These are phyloP conservation scores for Leonotis leonurus DNA, from an alignment of 257 asterid genomes.

Conservation along the genomic window DNA sequence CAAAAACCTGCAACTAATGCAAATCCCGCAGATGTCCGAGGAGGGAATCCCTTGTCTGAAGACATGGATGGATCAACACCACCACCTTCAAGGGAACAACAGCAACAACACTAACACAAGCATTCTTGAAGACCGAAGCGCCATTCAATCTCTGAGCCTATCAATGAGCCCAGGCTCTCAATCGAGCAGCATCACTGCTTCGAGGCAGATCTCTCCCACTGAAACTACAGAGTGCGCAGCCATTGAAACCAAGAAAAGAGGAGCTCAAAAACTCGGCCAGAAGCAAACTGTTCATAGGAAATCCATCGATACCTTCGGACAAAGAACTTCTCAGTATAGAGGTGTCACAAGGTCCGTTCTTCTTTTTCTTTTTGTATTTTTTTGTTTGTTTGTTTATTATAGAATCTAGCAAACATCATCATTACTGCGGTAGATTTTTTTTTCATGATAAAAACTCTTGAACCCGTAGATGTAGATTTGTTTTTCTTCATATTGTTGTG, in stretches of 20 bases:
- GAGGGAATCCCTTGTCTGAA: constrained; percentile 34
- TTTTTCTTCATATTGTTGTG: too few relatives aligned
- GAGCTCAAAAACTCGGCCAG: constrained; percentile 31
- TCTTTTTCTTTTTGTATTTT: too few relatives aligned
- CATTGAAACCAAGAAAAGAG: constrained; percentile 61
- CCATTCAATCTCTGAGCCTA: constrained; percentile 51
- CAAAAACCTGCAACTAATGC: constrained; percentile 1
- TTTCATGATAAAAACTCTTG: background rate
- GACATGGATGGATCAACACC: constrained; percentile 46
- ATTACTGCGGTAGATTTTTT: too few relatives aligned
- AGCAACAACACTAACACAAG: background rate
- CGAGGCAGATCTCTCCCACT: constrained; percentile 43
- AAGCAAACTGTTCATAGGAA: constrained; percentile 78
- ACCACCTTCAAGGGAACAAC: too few relatives aligned
- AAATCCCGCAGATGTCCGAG: constrained; percentile 26
- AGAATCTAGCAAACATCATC: too few relatives aligned
- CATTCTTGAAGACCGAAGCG: constrained; percentile 21
- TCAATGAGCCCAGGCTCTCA: constrained; percentile 90
- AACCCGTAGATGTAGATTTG: too few relatives aligned
- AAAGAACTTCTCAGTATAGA: constrained; percentile 94
- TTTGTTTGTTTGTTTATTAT: too few relatives aligned
- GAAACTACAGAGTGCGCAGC: constrained; percentile 30
- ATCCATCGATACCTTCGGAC: constrained; percentile 93
- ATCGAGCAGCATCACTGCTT: constrained; percentile 75
- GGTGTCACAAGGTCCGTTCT: constrained; percentile 89